Base-by-base conservation (phyloP, 2,329 filamentous ascomycete genomes). In the Phyllosticta citriasiana region DNA sequence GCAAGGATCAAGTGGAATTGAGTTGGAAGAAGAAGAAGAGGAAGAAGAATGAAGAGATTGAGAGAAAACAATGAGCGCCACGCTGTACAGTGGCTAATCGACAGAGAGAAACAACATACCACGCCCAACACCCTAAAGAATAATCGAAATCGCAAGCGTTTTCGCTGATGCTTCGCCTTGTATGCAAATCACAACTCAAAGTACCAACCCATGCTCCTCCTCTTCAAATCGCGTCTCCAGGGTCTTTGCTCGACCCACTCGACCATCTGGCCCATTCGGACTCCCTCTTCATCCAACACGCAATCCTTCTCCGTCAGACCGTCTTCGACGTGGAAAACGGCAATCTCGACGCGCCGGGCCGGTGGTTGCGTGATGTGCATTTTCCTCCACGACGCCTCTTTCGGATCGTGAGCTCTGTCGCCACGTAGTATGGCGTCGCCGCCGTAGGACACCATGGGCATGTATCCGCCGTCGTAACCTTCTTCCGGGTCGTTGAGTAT, bases 311-410 rank as follows among this genome's bases (percentile, higher is more conserved):
- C 54, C 19, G 19, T 47, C 55, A 51, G 47, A 22, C 53, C 54
- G 57, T 57, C 47, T 6, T 30, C 19, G 27, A 27, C 24, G 47
- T 50, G 33, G 52, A 53, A 25, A 47, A 22, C 24, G 16, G 6
- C 52, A 50, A 61, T 30, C 59, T 61, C 59, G 27, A 61, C 59
- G 12, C 59, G 24, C 54, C 59, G n/a, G 16, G 59, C 53, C 25
- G 59, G 59, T 33, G 59, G 59, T 33, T 61, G 59, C n/a, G 55
- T n/a, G 2, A 61, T 27, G 6, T 57, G 25, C 59, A 61, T 61
- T 19, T 51, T 27, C 22, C 33, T 47, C 59, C 59, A 61, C 24
- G 59, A 57, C 3, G 59, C 54, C 33, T 56, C 59, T 9, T 53
- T 27, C 5, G 22, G 52, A 19, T 53, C 52, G 10, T 53, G 52